Evolutionary conservation across 306 rosid genomes (phyloP).

Genomic region (Lathyrus tuberosus): DNA sequence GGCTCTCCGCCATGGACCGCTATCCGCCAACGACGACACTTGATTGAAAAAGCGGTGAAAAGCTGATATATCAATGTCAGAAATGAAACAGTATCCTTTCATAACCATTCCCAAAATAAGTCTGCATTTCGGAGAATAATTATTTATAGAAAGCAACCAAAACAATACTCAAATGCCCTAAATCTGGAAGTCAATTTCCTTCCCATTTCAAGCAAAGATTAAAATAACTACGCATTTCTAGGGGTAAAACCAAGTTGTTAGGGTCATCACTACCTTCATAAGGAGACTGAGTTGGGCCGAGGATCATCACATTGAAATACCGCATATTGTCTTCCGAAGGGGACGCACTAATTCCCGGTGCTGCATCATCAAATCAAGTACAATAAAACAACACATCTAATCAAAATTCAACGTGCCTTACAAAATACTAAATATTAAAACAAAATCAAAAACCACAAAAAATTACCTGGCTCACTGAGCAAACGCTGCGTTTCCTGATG

Average conservation of each 20-base stretch:
- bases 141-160: conserved; percentile 14
- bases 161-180: neutral
- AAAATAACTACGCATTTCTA: neutral
- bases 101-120: neutral
- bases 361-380: conserved; percentile 55
- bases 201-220: conserved; percentile 2
- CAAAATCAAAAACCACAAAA: neutral
- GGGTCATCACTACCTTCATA: conserved; percentile 79
- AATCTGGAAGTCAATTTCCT: neutral
- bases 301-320: conserved; percentile 96
- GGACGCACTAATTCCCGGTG: conserved; percentile 97
- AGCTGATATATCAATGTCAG: neutral
- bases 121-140: neutral
- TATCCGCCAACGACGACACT: too few species aligned
- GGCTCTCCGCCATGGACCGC: too few species aligned
- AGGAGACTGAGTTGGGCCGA: conserved; percentile 97
- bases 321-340: conserved; percentile 98
- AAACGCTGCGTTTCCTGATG: conserved; percentile 96
- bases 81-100: neutral
- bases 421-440: neutral
- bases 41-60: neutral
- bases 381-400: conserved; percentile 32
- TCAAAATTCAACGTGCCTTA: neutral
- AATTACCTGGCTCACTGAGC: conserved; percentile 91
- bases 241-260: neutral